Base-by-base conservation (phyloP, 1,139 yeast species). In the Diutina neorugosa region DNA sequence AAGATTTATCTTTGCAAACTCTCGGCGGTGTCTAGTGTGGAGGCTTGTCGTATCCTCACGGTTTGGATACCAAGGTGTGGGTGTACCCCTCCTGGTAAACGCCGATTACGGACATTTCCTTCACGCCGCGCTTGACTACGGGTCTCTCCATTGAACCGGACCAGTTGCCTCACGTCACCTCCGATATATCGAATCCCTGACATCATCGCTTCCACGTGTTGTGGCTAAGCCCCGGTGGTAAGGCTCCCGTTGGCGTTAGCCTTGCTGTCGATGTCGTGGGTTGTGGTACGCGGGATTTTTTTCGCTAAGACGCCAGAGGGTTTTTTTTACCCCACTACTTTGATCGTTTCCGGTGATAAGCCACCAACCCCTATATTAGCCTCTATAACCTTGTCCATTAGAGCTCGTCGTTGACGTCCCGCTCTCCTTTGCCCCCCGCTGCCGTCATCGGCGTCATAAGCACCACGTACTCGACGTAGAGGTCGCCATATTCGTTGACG, bases 401-500 rank as follows among this genome's bases (percentile, higher is more conserved):
- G n/a, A 31, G 37, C 37, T 31, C 37, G 37, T 31, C 37, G 37
- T 11, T 11, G 37, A 11, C 37, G 4, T 31, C n/a, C 37, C 37
- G n/a, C 3, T 31, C 37, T 31, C 16, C 37, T 14, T 8, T 31
- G 5, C 42, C 50, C 34, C 6, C 4, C 20, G 25, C n/a, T 6
- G 31, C 49, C 11, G 20, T n/a, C 31, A 14, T 12, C 18, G 12
- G 41, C 3, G 20, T 19, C 9, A 57, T 56, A 41, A 58, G 52
- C 31, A 88, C 82, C 54, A 71, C 76, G 65, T 86, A 88, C 58
- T 83, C 85, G 52, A 93, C 73, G 63, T 70, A 86, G 63, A 91
- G 73, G 64, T 89, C 88, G 40, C 98, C 98, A 64, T 66, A 78
- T 56, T 76, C 82, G 56, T 12, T 18, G 25, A 42, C 19, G 18